Evolutionary conservation across 2,329 filamentous ascomycete genomes (phyloP).

Genomic region (Didymella arachidicola): DNA sequence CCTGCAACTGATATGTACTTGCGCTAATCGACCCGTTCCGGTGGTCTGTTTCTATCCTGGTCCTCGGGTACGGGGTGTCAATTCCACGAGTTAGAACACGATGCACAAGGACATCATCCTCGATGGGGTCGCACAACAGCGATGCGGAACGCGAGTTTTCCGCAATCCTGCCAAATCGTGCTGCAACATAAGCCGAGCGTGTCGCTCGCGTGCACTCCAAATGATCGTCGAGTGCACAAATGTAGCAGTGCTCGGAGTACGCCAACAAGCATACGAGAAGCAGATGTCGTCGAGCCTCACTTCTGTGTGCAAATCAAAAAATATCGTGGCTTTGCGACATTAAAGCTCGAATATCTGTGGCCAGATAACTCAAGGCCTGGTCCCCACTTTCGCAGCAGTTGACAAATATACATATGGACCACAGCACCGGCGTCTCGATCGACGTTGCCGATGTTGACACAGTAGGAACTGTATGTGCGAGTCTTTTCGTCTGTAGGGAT

Average conservation of each 20-base stretch:
- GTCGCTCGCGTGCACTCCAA: conserved; percentile 1
- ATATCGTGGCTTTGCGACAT: neutral
- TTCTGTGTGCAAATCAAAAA: neutral
- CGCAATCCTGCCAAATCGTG: neutral
- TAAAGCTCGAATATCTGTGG: neutral
- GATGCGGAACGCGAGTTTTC: conserved; percentile 7
- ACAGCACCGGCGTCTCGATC: neutral
- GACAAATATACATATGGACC: neutral
- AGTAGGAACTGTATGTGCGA: neutral
- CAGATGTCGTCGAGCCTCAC: neutral
- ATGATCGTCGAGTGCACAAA: neutral
- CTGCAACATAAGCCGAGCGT: conserved; percentile 10
- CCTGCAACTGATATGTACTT: conserved; percentile 1
- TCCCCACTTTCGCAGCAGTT: neutral
- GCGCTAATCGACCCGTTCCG: conserved; percentile 16
- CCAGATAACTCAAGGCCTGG: neutral
- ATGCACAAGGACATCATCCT: conserved; percentile 3
- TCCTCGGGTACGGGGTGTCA: conserved; percentile 14
- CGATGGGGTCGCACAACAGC: conserved; percentile 19
- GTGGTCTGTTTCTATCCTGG: conserved; percentile 11
- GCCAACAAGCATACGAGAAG: neutral
- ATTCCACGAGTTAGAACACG: conserved; percentile 17
- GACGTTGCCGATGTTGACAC: neutral
- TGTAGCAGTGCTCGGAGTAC: neutral
- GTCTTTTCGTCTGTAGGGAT: neutral